These are phyloP conservation scores for Entomortierella beljakovae DNA, from an alignment of 192 early-diverging fungal species.

Conservation along the genomic window DNA sequence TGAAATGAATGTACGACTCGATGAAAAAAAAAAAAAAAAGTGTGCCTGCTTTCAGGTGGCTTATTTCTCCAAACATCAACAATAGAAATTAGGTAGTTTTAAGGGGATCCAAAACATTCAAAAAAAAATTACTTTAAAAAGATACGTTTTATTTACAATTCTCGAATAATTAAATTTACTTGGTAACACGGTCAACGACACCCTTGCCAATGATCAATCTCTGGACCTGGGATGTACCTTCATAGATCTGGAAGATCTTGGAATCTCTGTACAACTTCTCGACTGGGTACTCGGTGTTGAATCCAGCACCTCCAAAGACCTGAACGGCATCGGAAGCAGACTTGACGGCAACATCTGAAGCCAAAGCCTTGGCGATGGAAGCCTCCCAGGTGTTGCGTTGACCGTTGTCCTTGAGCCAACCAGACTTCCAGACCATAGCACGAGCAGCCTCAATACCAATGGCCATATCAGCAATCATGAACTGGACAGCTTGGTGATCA, in stretches of 20 bases:
- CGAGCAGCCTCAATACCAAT: conserved; percentile 92
- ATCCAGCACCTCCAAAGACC: conserved; percentile 95
- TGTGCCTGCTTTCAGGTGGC: background rate
- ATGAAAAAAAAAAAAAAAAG: conserved; percentile 14
- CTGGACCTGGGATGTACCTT: conserved; percentile 97
- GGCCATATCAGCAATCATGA: conserved; percentile 98
- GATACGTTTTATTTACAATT: no score
- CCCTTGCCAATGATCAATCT: conserved; percentile 89
- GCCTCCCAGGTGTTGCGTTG: conserved; percentile 94
- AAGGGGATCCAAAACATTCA: background rate
- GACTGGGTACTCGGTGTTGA: conserved; percentile 88
- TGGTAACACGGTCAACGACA: conserved; percentile 71
- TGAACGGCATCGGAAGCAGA: conserved; percentile 91
- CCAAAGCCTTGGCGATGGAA: conserved; percentile 93
- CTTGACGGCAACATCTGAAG: conserved; percentile 85
- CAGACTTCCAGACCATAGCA: conserved; percentile 86
- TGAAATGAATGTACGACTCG: background rate
- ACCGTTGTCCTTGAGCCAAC: conserved; percentile 88
- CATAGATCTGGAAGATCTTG: conserved; percentile 97
- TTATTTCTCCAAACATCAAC: background rate
- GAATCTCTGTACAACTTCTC: conserved; percentile 96
- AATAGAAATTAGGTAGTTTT: background rate
- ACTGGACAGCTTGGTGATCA: conserved; percentile 91
- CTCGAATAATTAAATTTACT: no score
- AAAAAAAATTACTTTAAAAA: background rate